phyloP scores from a whole-genome alignment of 2,329 filamentous ascomycete genomes.

The Scedosporium apiospermum region DNA sequence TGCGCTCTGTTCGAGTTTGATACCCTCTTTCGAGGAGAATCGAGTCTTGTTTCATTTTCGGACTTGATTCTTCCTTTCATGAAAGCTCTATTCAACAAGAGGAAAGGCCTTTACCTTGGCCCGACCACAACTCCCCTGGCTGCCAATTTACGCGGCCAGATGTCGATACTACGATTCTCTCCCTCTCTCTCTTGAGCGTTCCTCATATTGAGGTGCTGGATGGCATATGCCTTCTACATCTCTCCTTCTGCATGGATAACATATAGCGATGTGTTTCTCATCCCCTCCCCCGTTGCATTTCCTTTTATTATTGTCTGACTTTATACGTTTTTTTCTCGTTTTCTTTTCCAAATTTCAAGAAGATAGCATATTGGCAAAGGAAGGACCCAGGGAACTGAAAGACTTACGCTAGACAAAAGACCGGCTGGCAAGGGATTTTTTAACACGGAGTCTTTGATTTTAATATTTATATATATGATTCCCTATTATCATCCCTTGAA shows the following conservation, averaged over 20 bases:
- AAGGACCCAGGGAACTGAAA: slow-evolving; percentile 1
- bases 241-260: background rate
- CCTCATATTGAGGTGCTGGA: background rate
- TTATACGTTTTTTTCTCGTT: background rate
- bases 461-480: slow-evolving; percentile 1
- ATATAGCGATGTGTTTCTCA: background rate
- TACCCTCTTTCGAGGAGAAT: slow-evolving; percentile 3
- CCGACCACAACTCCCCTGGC: background rate
- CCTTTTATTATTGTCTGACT: background rate
- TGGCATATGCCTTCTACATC: background rate
- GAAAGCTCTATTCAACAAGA: background rate
- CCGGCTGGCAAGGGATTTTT: background rate
- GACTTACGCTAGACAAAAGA: slow-evolving; percentile 3
- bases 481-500: background rate
- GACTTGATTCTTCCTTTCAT: background rate
- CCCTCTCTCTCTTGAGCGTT: background rate
- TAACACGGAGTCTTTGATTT: background rate
- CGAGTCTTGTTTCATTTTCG: background rate
- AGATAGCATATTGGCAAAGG: background rate
- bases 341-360: background rate
- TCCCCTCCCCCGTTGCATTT: background rate
- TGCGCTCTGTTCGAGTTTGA: slow-evolving; percentile 4
- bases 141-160: background rate
- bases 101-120: background rate
- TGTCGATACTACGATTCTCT: background rate